Base-by-base conservation (phyloP, 352 stramenopile species). In the Phytophthora gonapodyides region DNA sequence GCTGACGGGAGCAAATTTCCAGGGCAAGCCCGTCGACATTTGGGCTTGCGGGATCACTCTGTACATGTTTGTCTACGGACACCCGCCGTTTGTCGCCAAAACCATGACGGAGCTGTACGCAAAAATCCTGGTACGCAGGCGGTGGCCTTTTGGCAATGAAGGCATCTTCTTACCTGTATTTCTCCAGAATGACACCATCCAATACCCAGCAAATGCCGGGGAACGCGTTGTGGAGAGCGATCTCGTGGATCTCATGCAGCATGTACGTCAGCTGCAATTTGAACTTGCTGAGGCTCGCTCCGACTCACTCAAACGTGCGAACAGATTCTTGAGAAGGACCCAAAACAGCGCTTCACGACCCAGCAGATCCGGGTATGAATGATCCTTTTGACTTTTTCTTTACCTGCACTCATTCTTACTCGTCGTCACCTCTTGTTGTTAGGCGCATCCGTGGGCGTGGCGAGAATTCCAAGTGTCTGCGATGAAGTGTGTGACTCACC, bases 41-140 rank as follows among this genome's bases (percentile, higher is more conserved):
- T 99, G 97, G 97, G 94, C 96, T 12, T 97, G 92, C 16, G 96
- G 97, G 5, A 71, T 99, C 31, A 99, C 95, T 61, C 67, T 99
- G 3, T 99, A 98, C 68, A 98, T 98, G 76, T 99, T 99, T 68
- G 82, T 97, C 8, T 98, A 98, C 49, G 94, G 94, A 13, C 82
- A 82, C 34, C 78, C 98, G 5, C 97, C 97, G 3, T 99, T 98
- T 65, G 87, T 92, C 58, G 93, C 90, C 27, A 80, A 95, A 44
- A 84, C 78, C 11, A 91, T 97, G 55, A 83, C 82, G 12, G 87
- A 98, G 37, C 67, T 99, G 12, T 99, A 99, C 82, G 67, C 78
- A 0, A 83, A 84, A 37, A 99, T 99, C 67, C 76, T 82, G 56
- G 75, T 88, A 75, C 48, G 72, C 44, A 79, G 15, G 21, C 11